Conservation (phyloP, 441 rosid genomes). For the Erodium moschatum region DNA sequence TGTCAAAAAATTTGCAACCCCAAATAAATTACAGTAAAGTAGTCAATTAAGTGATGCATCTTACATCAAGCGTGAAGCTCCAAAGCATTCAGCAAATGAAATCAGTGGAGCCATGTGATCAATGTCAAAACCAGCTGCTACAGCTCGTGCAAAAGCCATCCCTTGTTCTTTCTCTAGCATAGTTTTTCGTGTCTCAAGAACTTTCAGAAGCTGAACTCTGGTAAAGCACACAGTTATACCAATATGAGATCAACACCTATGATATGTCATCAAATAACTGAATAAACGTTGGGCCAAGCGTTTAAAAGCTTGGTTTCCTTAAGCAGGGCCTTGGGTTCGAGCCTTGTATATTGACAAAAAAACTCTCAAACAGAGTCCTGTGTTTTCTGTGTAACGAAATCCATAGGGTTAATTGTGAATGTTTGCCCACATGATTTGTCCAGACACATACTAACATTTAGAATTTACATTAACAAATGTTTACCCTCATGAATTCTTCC, state of each 20-base stretch:
- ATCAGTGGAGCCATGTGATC: slow-evolving; percentile 62
- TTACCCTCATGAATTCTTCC: too few relatives aligned
- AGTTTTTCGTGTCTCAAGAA: slow-evolving; percentile 73
- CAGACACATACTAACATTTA: too few relatives aligned
- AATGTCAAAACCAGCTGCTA: slow-evolving; percentile 88
- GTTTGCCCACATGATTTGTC: too few relatives aligned
- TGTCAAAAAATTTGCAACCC: not conserved
- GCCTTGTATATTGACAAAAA: too few relatives aligned
- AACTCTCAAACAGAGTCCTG: too few relatives aligned
- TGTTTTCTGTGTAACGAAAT: too few relatives aligned
- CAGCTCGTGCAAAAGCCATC: slow-evolving; percentile 99
- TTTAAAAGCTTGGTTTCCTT: too few relatives aligned
- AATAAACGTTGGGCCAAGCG: too few relatives aligned
- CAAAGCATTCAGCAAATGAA: slow-evolving; percentile 75
- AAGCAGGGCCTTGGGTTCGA: too few relatives aligned
- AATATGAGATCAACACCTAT: not conserved
- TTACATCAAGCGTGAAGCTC: slow-evolving; percentile 84
- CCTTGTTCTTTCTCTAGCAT: slow-evolving; percentile 93
- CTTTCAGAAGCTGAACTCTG: slow-evolving; percentile 84
- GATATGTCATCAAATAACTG: too few relatives aligned
- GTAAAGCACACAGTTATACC: not conserved
- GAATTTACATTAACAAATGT: too few relatives aligned
- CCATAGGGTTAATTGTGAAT: too few relatives aligned
- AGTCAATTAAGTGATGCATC: slow-evolving; percentile 6
- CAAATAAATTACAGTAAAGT: not conserved